Percentiles rank a stretch among this genome's conserved stretches.
Evolutionary conservation across 164 flowering plant genomes (phyloP).

Genomic region (Warburgia ugandensis): DNA sequence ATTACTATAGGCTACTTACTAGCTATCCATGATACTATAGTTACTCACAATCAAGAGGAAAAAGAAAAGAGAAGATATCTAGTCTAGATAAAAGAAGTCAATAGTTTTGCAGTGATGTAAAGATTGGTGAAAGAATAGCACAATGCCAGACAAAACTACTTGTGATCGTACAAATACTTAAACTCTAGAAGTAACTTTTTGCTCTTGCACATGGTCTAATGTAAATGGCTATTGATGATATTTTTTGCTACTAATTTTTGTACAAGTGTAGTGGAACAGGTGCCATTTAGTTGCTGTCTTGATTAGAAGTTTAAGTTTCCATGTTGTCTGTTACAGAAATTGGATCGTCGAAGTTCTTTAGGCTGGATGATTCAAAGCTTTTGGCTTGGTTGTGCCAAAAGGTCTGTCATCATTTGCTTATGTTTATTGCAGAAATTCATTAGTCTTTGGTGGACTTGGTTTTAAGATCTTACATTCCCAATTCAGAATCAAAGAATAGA

Average conservation of each 20-base stretch:
- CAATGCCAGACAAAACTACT: too few relatives aligned
- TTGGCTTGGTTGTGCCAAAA: conserved; percentile 67
- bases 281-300: background rate
- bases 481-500: background rate
- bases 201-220: too few relatives aligned
- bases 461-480: background rate
- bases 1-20: too few relatives aligned
- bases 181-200: too few relatives aligned
- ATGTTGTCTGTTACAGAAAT: conserved; percentile 41
- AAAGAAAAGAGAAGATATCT: too few relatives aligned
- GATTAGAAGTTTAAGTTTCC: background rate
- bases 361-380: conserved; percentile 86
- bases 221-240: too few relatives aligned
- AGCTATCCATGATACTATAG: too few relatives aligned
- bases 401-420: conserved; percentile 32
- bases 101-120: too few relatives aligned
- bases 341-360: conserved; percentile 65
- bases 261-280: background rate
- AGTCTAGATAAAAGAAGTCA: too few relatives aligned
- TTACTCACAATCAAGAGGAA: too few relatives aligned
- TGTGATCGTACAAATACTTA: too few relatives aligned
- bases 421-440: background rate
- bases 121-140: too few relatives aligned
- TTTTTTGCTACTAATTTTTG: background rate
- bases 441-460: background rate